A percentile compares a stretch with the other conserved stretches of the same genome.
Evolutionary conservation across 2,329 filamentous ascomycete species (phyloP).

Genomic region (Didymella keratinophila): DNA sequence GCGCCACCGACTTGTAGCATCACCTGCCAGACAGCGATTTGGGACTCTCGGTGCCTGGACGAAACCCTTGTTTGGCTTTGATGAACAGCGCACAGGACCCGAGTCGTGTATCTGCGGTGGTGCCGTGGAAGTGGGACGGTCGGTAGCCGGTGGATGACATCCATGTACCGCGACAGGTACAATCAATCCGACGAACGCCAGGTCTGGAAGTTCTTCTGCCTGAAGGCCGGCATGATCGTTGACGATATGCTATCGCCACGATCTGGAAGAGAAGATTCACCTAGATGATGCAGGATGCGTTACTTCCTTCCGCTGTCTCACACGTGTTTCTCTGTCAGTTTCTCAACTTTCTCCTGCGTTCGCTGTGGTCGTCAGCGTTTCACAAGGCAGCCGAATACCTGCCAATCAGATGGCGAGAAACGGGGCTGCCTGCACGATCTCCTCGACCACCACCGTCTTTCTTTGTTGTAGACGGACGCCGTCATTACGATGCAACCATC

Average conservation of each 20-base stretch:
- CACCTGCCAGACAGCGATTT: slow-evolving; percentile 30
- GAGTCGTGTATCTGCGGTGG: slow-evolving; percentile 15
- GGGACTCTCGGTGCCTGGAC: slow-evolving; percentile 28
- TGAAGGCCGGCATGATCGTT: slow-evolving; percentile 10
- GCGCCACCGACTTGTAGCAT: slow-evolving; percentile 29
- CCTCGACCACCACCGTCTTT: slow-evolving; percentile 9
- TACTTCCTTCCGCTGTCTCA: slow-evolving; percentile 27
- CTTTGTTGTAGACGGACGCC: background rate
- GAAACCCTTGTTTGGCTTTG: slow-evolving; percentile 23
- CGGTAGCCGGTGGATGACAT: slow-evolving; percentile 18
- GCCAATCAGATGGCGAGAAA: slow-evolving; percentile 35
- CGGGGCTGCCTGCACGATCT: slow-evolving; percentile 32
- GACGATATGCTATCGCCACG: slow-evolving; percentile 3
- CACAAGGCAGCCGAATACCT: slow-evolving; percentile 43
- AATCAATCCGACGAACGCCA: slow-evolving; percentile 20
- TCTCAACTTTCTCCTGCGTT: slow-evolving; percentile 21
- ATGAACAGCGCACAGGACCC: slow-evolving; percentile 16
- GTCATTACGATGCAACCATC: slow-evolving; percentile 2
- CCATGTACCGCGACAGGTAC: slow-evolving; percentile 14
- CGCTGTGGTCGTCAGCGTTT: slow-evolving; percentile 28
- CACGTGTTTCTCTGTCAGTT: slow-evolving; percentile 27
- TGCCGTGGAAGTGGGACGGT: slow-evolving; percentile 6
- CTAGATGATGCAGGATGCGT: slow-evolving; percentile 26
- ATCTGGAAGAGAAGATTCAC: slow-evolving; percentile 11
- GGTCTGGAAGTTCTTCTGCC: slow-evolving; percentile 18